These are phyloP conservation scores for Xylariaceae sp. DNA, from an alignment of 2,329 filamentous ascomycete species.

Conservation along the genomic window DNA sequence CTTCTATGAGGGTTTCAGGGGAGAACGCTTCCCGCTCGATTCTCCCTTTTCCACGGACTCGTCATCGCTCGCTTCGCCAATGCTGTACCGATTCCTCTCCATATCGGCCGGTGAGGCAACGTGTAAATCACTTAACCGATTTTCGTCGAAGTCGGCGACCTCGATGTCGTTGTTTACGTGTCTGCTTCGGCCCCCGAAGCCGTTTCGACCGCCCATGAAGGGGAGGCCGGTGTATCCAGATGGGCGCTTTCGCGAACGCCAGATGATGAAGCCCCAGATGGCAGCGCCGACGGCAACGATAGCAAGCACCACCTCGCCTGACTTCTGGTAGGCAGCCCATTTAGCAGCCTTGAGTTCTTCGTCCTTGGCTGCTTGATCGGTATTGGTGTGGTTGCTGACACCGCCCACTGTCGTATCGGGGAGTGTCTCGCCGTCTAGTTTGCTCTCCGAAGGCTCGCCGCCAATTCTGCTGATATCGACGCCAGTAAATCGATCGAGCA, in stretches of 20 bases:
- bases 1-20: constrained; percentile 1
- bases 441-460: constrained; percentile 69
- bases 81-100: constrained; percentile 46
- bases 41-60: constrained; percentile 26
- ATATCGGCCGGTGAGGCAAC: constrained; percentile 42
- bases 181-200: constrained; percentile 39
- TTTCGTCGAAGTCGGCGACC: constrained; percentile 61
- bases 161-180: constrained; percentile 49
- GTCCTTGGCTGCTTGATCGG: constrained; percentile 62
- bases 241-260: constrained; percentile 54
- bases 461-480: constrained; percentile 89
- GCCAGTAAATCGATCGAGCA: constrained; percentile 94
- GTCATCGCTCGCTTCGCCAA: constrained; percentile 54
- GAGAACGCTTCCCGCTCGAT: constrained; percentile 23
- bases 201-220: constrained; percentile 34
- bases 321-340: constrained; percentile 84
- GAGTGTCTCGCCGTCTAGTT: constrained; percentile 79
- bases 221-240: constrained; percentile 50
- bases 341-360: constrained; percentile 74
- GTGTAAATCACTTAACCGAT: constrained; percentile 58
- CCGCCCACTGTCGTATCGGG: constrained; percentile 72
- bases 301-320: constrained; percentile 77
- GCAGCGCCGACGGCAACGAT: constrained; percentile 70
- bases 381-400: constrained; percentile 55
- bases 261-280: constrained; percentile 70